phyloP scores from a whole-genome alignment of 805 yeast species.

The Cyberlindnera sargentensis region DNA sequence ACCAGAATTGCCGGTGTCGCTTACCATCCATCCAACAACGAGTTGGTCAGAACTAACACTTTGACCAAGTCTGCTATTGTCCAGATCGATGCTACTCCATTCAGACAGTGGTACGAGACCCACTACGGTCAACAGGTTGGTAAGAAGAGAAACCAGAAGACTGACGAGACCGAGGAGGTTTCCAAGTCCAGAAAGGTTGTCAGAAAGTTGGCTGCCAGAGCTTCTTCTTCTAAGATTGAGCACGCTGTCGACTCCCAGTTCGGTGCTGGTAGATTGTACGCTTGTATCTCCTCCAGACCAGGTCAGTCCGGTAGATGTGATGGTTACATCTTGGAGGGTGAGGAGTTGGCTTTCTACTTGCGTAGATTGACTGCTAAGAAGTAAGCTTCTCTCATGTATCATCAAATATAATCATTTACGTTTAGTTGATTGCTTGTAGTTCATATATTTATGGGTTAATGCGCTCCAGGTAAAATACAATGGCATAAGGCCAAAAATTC shows the following conservation, averaged over 20 bases:
- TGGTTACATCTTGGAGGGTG: conserved; percentile 99
- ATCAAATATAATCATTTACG: conserved; percentile 22
- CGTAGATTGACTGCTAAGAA: conserved; percentile 99
- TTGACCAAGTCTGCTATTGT: conserved; percentile 98
- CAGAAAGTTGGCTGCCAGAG: conserved; percentile 92
- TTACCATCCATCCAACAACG: conserved; percentile 99
- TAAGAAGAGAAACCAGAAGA: conserved; percentile 59
- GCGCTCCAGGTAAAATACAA: too few relatives aligned
- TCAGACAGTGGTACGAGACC: conserved; percentile 98
- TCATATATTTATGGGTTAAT: background rate
- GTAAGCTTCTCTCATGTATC: conserved; percentile 41
- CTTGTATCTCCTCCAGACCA: conserved; percentile 98
- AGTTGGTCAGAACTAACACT: conserved; percentile 99
- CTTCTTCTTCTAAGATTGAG: conserved; percentile 79
- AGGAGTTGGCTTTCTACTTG: conserved; percentile 99
- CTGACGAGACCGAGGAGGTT: conserved; percentile 47
- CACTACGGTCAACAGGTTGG: conserved; percentile 95
- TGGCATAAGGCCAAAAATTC: too few relatives aligned
- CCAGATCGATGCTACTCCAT: conserved; percentile 99
- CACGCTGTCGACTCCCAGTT: conserved; percentile 91
- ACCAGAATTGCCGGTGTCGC: conserved; percentile 97
- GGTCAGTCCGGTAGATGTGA: conserved; percentile 99
- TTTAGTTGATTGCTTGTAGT: background rate
- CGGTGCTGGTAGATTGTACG: conserved; percentile 98
- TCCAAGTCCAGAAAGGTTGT: conserved; percentile 72